Conservation (phyloP, 2,329 filamentous ascomycete genomes). For the Myriosclerotinia scirpicola region DNA sequence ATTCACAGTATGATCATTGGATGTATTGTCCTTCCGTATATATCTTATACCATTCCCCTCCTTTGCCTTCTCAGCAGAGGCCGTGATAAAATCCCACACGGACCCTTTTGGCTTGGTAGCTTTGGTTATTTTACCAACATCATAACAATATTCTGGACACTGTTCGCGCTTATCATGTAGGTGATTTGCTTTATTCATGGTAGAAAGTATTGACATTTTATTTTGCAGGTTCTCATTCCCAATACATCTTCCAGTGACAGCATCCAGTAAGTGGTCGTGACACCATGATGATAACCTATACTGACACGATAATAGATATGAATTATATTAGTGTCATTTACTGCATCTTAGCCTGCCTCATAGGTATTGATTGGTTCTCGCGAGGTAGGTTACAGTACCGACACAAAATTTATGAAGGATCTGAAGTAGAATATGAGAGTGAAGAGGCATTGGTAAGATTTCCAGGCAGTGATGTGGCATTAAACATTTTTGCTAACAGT, state of each 20-base stretch:
- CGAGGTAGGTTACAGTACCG: conserved; percentile 19
- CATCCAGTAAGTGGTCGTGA: conserved; percentile 18
- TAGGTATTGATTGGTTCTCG: conserved; percentile 14
- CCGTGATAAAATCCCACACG: conserved; percentile 57
- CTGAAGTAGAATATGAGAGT: not conserved
- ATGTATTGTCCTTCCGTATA: conserved; percentile 21
- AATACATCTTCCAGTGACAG: conserved; percentile 16
- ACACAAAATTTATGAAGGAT: conserved; percentile 1
- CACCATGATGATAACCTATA: not conserved
- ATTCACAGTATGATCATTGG: conserved; percentile 19
- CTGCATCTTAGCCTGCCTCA: not conserved
- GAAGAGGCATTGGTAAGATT: conserved; percentile 15
- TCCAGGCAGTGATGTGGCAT: not conserved
- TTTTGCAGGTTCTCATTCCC: conserved; percentile 20
- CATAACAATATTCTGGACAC: conserved; percentile 55
- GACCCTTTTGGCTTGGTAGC: conserved; percentile 56
- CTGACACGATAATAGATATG: conserved; percentile 15
- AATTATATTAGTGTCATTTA: conserved; percentile 24
- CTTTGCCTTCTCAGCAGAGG: conserved; percentile 42
- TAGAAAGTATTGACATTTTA: not conserved
- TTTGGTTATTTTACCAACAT: conserved; percentile 60
- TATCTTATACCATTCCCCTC: conserved; percentile 20
- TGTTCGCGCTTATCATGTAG: conserved; percentile 59
- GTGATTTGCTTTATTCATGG: not conserved
- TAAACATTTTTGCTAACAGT: not conserved